These are phyloP conservation scores for Nakaseomyces nivariensis DNA, from an alignment of 1,139 yeast species.

Conservation along the genomic window DNA sequence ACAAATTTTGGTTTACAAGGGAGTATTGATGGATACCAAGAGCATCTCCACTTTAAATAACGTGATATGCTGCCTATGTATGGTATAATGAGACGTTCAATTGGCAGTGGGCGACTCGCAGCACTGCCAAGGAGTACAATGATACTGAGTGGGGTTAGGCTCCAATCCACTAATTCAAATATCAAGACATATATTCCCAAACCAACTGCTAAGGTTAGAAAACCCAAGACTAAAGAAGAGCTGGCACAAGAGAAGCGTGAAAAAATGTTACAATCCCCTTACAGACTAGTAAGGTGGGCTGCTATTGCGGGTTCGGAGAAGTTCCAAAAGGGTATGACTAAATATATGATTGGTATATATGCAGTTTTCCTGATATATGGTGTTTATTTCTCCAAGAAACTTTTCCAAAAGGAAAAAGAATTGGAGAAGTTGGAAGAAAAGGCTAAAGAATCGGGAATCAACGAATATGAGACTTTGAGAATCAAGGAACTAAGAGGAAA, in stretches of 20 bases:
- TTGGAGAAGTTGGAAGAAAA: conserved; percentile 37
- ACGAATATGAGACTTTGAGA: conserved; percentile 56
- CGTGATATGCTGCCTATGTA: neutral
- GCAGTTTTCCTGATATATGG: conserved; percentile 48
- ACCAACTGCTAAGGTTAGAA: conserved; percentile 12
- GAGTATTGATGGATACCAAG: too few relatives aligned
- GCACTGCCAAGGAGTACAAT: neutral
- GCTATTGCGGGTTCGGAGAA: conserved; percentile 37
- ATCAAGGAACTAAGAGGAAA: conserved; percentile 40
- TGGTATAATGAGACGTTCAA: neutral
- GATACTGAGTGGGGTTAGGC: neutral
- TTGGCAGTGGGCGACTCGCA: neutral
- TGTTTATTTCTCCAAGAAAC: conserved; percentile 55
- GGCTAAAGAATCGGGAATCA: conserved; percentile 30
- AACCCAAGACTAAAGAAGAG: conserved; percentile 26
- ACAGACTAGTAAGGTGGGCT: conserved; percentile 36
- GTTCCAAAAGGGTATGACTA: conserved; percentile 39
- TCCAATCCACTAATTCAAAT: neutral
- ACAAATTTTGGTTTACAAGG: too few relatives aligned
- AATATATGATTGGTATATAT: conserved; percentile 51
- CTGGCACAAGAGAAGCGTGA: conserved; percentile 28
- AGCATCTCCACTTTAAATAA: too few relatives aligned
- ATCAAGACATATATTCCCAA: neutral
- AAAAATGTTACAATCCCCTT: conserved; percentile 26
- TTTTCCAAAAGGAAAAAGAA: conserved; percentile 57